Evolutionary conservation across 768 basidiomycete species (phyloP).

Genomic region (Russula virescens): DNA sequence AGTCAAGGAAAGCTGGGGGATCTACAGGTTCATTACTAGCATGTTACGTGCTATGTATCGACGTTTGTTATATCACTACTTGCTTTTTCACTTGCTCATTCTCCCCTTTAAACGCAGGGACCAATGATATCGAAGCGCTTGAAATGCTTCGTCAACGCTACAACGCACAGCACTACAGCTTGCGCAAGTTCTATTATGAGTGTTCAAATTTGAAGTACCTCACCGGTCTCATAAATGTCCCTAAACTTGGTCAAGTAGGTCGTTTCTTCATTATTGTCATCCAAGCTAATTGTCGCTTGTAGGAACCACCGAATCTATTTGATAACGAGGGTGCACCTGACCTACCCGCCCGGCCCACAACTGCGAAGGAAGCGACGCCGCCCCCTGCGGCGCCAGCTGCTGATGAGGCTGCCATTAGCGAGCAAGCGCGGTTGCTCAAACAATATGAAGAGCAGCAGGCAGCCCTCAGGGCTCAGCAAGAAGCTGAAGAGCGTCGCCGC

Average conservation of each 20-base stretch:
- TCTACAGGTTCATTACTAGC: conserved; percentile 97
- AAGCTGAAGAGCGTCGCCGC: conserved; percentile 77
- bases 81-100: not conserved
- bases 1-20: conserved; percentile 99
- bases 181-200: conserved; percentile 98
- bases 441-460: conserved; percentile 95
- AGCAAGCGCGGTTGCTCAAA: conserved; percentile 91
- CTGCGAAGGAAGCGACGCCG: conserved; percentile 50
- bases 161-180: conserved; percentile 83
- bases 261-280: not conserved
- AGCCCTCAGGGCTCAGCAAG: conserved; percentile 74
- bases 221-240: conserved; percentile 96
- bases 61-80: conserved; percentile 43
- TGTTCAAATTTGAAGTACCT: conserved; percentile 98
- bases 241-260: conserved; percentile 85
- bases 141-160: conserved; percentile 86
- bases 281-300: not conserved
- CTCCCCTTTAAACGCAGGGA: conserved; percentile 49
- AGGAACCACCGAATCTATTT: conserved; percentile 95
- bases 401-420: conserved; percentile 65
- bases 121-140: conserved; percentile 81
- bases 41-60: conserved; percentile 98
- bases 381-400: conserved; percentile 70
- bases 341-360: conserved; percentile 75
- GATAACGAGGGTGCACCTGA: conserved; percentile 82